Evolutionary conservation across 805 yeast genomes (phyloP), one percentile per base, ranked within the genome.

Genomic region (Tetrapisispora fleetii): DNA sequence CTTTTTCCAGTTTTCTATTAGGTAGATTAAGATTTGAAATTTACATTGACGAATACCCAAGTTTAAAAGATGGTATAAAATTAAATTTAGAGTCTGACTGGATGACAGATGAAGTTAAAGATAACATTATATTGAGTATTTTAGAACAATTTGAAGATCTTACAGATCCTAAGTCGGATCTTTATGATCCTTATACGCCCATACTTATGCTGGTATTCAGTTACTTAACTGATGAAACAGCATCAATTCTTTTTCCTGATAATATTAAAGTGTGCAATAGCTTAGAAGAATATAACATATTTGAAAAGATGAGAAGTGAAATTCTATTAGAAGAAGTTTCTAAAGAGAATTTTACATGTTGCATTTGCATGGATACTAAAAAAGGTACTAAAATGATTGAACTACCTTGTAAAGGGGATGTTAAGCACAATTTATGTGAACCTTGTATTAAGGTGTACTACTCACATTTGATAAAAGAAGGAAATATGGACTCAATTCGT

Each of bases 281-380:
- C 9, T 47, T 46, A n/a, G 49, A 50, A 38, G 59, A 60, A 39
- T 57, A 47, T 40, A 38, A 46, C 2, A 16, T 17, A 17, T 63
- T 47, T n/a, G 54, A 48, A 8, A 50, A 56, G 2, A 61, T 61
- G 48, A 61, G 69, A 48, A 35, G 52, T 14, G n/a, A 49, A 4
- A 58, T 57, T 3, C 54, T 60, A 18, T 39, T 50, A 14, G 46
- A 55, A 1, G 61, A 63, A 13, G 75, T 74, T 52, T 51, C 67
- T 6, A 47, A 50, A 13, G 54, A 57, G 11, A 71, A 79, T 7
- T 77, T 72, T 51, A 54, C 64, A 3, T 81, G 85, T 58, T 76
- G 74, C n/a, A 78, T 81, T 0, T 81, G 86, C 57, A 76, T 77
- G 52, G 71, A 67, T 21, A 71, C 67, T 32, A 64, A 63, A 44